Conservation (phyloP, 306 rosid genomes). For the Senna siamea region DNA sequence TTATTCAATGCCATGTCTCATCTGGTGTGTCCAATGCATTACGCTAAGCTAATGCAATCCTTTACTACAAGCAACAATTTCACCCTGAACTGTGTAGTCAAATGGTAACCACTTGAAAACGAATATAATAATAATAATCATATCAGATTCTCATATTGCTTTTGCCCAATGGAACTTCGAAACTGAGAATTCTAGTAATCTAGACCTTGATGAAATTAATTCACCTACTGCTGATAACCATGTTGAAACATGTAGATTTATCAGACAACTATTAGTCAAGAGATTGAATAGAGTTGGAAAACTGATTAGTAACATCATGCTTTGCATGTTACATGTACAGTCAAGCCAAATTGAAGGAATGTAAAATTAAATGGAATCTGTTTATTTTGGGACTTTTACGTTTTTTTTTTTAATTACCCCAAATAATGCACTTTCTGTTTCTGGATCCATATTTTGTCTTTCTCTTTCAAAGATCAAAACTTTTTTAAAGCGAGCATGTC, state of each 20-base stretch:
- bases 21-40: constrained; percentile 41
- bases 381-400: background rate
- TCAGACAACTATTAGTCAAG: background rate
- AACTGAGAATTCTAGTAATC: background rate
- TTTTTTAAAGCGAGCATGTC: constrained; percentile 16
- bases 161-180: constrained; percentile 5
- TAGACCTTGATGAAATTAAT: background rate
- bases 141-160: background rate
- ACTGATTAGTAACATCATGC: background rate
- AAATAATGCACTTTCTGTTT: background rate
- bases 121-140: background rate
- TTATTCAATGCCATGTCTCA: too few species aligned
- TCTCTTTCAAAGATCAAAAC: background rate
- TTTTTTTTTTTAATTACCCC: too few species aligned
- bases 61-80: constrained; percentile 47
- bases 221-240: background rate
- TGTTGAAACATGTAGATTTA: background rate
- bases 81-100: constrained; percentile 19
- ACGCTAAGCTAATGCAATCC: constrained; percentile 42
- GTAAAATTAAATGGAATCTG: background rate
- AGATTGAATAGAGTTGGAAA: background rate
- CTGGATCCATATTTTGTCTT: background rate
- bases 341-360: background rate
- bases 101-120: constrained; percentile 19
- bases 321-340: background rate